A percentile compares a stretch with the other conserved stretches of the same genome.
These are phyloP conservation scores for Debaryomyces hansenii DNA, from an alignment of 805 yeast species.

Conservation along the genomic window DNA sequence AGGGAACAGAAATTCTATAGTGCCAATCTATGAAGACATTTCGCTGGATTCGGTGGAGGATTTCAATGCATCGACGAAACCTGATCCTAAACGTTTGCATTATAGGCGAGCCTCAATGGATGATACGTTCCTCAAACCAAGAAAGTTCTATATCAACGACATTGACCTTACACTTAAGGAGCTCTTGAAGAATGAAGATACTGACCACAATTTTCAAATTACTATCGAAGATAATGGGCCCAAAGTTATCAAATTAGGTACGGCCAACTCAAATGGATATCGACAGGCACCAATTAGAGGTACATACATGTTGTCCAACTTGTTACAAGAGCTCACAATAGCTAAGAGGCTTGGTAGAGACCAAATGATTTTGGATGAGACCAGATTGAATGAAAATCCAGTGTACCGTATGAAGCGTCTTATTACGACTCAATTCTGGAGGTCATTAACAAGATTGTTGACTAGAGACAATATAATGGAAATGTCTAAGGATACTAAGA, in stretches of 20 bases:
- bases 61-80: constrained; percentile 8
- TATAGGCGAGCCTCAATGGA: constrained; percentile 34
- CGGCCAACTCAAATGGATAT: constrained; percentile 82
- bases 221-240: constrained; percentile 35
- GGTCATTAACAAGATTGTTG: constrained; percentile 66
- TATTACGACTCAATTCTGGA: constrained; percentile 80
- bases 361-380: constrained; percentile 79
- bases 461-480: constrained; percentile 60
- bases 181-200: constrained; percentile 74
- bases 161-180: constrained; percentile 72
- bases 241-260: constrained; percentile 37
- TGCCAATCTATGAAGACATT: constrained; percentile 23
- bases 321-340: constrained; percentile 84
- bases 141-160: constrained; percentile 68
- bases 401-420: constrained; percentile 73
- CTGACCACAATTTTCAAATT: constrained; percentile 77
- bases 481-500: constrained; percentile 80
- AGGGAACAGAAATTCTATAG: constrained; percentile 21
- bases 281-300: constrained; percentile 76
- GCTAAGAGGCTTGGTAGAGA: constrained; percentile 80
- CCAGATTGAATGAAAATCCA: constrained; percentile 82
- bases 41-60: constrained; percentile 6
- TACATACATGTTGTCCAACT: constrained; percentile 83
- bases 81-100: constrained; percentile 8
- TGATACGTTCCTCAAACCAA: constrained; percentile 28